Conservation (phyloP, 1,139 yeast species). For the Dujonia santamariae region DNA sequence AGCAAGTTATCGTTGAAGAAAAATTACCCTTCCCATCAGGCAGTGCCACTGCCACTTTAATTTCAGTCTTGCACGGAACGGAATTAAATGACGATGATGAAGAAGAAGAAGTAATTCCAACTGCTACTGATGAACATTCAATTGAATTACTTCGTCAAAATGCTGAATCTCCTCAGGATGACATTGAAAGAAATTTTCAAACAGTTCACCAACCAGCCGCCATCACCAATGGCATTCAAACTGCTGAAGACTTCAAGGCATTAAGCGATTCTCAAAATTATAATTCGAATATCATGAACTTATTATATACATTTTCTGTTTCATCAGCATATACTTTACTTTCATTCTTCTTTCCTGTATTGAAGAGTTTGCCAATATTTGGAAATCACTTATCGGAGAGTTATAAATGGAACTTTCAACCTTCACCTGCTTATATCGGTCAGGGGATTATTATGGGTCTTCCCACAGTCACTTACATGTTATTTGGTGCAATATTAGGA, state of each 20-base stretch:
- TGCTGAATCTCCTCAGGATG: slow-evolving; percentile 8
- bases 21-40: slow-evolving; percentile 94
- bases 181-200: slow-evolving; percentile 5
- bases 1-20: slow-evolving; percentile 80
- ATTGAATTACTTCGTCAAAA: slow-evolving; percentile 5
- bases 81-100: slow-evolving; percentile 25
- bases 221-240: slow-evolving; percentile 12
- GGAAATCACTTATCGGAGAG: slow-evolving; percentile 60
- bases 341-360: slow-evolving; percentile 69
- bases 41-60: slow-evolving; percentile 90
- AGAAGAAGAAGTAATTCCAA: neutral
- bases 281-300: slow-evolving; percentile 53
- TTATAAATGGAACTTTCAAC: slow-evolving; percentile 89
- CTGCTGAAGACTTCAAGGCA: slow-evolving; percentile 11
- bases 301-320: slow-evolving; percentile 57
- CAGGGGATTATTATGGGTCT: slow-evolving; percentile 98
- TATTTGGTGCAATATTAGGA: slow-evolving; percentile 83
- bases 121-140: neutral
- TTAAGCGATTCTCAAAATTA: slow-evolving; percentile 23
- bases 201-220: neutral
- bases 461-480: slow-evolving; percentile 87
- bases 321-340: slow-evolving; percentile 72
- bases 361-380: slow-evolving; percentile 71
- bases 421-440: slow-evolving; percentile 96
- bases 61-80: slow-evolving; percentile 79